Evolutionary conservation across 2,329 filamentous ascomycete species (phyloP).

Genomic region (Cyclaneusma minus): DNA sequence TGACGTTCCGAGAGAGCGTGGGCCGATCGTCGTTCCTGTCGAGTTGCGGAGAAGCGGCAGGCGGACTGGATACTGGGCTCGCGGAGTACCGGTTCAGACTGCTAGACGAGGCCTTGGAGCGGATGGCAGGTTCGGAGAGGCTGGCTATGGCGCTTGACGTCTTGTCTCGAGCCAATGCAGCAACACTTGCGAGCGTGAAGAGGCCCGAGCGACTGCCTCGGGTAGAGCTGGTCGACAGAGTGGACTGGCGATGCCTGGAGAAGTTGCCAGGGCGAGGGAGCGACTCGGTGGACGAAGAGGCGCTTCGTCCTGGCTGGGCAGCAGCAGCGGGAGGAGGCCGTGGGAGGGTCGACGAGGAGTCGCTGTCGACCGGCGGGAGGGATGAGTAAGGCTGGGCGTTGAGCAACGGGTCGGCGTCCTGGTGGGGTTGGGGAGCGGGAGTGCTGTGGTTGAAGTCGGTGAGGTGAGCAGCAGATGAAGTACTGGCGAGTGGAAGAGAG

Average conservation of each 20-base stretch:
- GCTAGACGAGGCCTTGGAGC: constrained; percentile 9
- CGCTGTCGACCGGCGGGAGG: too few relatives aligned
- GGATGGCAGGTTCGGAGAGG: constrained; percentile 10
- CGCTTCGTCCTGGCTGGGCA: too few relatives aligned
- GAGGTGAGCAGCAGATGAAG: too few relatives aligned
- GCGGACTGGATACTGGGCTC: not conserved
- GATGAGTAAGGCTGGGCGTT: too few relatives aligned
- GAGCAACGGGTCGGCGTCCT: too few relatives aligned
- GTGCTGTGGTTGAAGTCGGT: too few relatives aligned
- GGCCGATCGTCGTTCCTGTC: too few relatives aligned
- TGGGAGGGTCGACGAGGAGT: too few relatives aligned
- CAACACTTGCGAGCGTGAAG: constrained; percentile 15
- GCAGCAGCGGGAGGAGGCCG: too few relatives aligned
- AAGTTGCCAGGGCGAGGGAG: constrained; percentile 1
- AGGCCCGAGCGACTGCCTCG: constrained; percentile 12
- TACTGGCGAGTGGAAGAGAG: too few relatives aligned
- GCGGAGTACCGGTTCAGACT: constrained; percentile 11
- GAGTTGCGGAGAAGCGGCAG: too few relatives aligned
- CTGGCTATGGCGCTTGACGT: constrained; percentile 16
- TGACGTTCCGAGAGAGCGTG: constrained; percentile 5
- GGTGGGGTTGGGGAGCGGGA: too few relatives aligned
- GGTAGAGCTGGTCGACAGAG: constrained; percentile 9
- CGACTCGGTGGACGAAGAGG: constrained; percentile 3
- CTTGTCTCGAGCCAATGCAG: constrained; percentile 17
- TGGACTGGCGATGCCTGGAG: constrained; percentile 13